Percentiles rank a stretch among this genome's conserved stretches.
phyloP scores from a whole-genome alignment of 148 eudicot species.

The Mesembryanthemum crystallinum region DNA sequence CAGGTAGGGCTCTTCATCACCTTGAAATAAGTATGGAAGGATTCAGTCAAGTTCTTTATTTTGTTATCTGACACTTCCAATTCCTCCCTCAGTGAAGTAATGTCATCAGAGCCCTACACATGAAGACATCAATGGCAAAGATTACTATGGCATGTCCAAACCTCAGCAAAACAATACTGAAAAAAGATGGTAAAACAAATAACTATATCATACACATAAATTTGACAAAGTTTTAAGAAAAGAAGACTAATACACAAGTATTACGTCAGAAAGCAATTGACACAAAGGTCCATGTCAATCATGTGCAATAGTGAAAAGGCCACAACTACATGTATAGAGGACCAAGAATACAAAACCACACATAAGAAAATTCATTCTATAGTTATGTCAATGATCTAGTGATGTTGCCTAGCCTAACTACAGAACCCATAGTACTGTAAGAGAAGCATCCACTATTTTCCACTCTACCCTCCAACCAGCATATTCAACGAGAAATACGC shows the following conservation, averaged over 20 bases:
- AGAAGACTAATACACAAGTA: not conserved
- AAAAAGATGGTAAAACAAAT: not conserved
- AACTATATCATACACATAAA: not conserved
- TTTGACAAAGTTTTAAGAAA: not conserved
- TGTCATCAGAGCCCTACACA: conserved; percentile 43
- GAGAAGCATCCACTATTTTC: not conserved
- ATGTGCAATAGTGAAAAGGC: not conserved
- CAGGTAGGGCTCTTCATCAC: conserved; percentile 37
- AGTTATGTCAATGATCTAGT: no score
- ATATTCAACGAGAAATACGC: not conserved
- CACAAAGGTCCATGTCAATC: not conserved
- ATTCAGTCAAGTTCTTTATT: conserved; percentile 39
- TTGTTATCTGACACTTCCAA: conserved; percentile 43
- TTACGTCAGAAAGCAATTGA: not conserved
- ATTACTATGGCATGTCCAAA: not conserved
- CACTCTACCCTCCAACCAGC: not conserved
- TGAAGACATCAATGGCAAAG: not conserved
- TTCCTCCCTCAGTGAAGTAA: conserved; percentile 42
- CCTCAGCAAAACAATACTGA: not conserved
- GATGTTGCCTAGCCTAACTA: not conserved
- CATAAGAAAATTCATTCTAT: no score
- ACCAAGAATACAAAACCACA: conserved; percentile 1
- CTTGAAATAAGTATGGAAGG: conserved; percentile 43
- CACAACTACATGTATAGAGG: not conserved
- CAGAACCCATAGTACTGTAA: not conserved